phyloP scores from a whole-genome alignment of 148 eudicot genomes.

The Rhododendron simsii region DNA sequence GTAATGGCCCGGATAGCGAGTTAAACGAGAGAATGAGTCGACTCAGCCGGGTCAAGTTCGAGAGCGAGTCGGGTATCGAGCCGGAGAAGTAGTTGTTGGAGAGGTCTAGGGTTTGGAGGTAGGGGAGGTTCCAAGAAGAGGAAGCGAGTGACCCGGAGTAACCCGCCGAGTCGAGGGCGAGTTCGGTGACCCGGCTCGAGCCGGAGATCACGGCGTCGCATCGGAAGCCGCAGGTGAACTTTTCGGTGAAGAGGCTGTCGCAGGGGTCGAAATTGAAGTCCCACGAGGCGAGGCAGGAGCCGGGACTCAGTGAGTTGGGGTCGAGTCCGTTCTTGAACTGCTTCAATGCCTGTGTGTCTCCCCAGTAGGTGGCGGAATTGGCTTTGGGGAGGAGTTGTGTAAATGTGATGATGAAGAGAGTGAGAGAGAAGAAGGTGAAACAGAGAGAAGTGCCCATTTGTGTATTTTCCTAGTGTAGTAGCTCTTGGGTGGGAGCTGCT shows the following conservation, averaged over 20 bases:
- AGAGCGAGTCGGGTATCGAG: conserved; percentile 53
- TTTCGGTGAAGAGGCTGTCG: conserved; percentile 41
- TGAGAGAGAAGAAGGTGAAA: not conserved
- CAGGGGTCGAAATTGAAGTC: conserved; percentile 83
- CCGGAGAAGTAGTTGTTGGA: conserved; percentile 58
- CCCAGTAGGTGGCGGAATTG: conserved; percentile 42
- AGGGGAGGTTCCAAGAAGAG: conserved; percentile 33
- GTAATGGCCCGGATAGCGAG: conserved; percentile 53
- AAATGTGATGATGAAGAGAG: conserved; percentile 5
- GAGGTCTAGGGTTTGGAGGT: conserved; percentile 40
- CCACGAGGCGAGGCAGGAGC: conserved; percentile 75
- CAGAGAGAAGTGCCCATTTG: not conserved
- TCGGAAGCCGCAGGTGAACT: conserved; percentile 77
- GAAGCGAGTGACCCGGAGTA: conserved; percentile 37
- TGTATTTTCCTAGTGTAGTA: not conserved
- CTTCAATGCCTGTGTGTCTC: conserved; percentile 47
- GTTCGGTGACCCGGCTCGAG: conserved; percentile 40
- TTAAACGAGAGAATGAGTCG: conserved; percentile 50
- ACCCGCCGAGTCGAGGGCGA: conserved; percentile 50
- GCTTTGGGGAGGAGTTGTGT: conserved; percentile 10
- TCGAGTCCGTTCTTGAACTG: conserved; percentile 39
- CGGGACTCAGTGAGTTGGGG: conserved; percentile 38
- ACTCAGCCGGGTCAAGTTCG: conserved; percentile 16
- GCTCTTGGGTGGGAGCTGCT: not conserved
- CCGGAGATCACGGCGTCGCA: conserved; percentile 32